phyloP scores from a whole-genome alignment of 2,329 filamentous ascomycete species.

The Exophiala aquamarina region DNA sequence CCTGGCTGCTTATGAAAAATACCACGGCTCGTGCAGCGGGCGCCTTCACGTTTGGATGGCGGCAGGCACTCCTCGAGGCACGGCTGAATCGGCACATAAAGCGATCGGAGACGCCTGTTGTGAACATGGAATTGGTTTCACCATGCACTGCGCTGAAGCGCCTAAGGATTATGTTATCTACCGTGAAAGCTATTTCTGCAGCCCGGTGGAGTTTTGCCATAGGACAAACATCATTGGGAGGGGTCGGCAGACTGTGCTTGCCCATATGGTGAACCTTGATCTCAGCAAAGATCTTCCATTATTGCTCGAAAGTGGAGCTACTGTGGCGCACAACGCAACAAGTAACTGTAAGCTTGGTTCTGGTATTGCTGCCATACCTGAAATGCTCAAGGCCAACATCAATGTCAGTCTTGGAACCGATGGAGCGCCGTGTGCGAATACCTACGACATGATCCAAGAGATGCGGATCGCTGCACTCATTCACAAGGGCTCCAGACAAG shows the following conservation, averaged over 20 bases:
- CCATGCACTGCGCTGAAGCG: constrained; percentile 50
- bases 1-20: constrained; percentile 23
- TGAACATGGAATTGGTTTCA: constrained; percentile 44
- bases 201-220: constrained; percentile 41
- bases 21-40: constrained; percentile 35
- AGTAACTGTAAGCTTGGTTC: constrained; percentile 55
- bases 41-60: constrained; percentile 51
- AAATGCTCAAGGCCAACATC: constrained; percentile 43
- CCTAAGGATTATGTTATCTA: constrained; percentile 29
- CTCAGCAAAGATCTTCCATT: constrained; percentile 40
- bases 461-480: constrained; percentile 54
- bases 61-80: constrained; percentile 49
- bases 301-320: constrained; percentile 41
- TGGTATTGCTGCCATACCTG: constrained; percentile 49
- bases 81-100: constrained; percentile 37
- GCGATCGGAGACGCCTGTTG: constrained; percentile 43
- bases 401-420: constrained; percentile 54
- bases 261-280: constrained; percentile 54
- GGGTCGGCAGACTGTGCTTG: constrained; percentile 45
- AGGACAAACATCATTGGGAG: constrained; percentile 36
- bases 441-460: constrained; percentile 53
- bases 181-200: constrained; percentile 32
- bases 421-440: constrained; percentile 54
- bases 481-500: constrained; percentile 45
- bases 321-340: constrained; percentile 53